Evolutionary conservation across 108 stramenopile genomes (phyloP), one percentile per base, ranked within the genome.

Genomic region (Aurantiochytrium sp.): DNA sequence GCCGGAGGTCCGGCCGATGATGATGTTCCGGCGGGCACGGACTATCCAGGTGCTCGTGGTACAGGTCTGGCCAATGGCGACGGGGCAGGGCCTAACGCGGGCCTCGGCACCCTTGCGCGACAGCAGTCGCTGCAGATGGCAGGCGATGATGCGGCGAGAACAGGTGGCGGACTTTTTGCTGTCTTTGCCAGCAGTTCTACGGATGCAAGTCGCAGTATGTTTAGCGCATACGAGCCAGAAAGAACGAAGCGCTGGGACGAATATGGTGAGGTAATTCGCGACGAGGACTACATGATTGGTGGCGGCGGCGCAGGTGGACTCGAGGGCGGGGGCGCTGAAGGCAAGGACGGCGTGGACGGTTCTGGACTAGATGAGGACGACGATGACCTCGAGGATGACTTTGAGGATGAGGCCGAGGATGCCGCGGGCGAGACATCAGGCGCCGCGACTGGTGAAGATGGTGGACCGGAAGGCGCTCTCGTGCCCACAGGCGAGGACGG

Each of bases 171-270:
- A 10, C 76, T 83, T 23, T 83, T 53, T 28, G 51, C 49, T 53
- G 76, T 83, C n/a, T 83, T 83, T 83, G 76, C 76, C n/a, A 47
- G 51, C 25, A 28, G 64, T 42, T 6, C 49, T 83, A 25, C 49
- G 6, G 76, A 83, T 12, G 76, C 76, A 23, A 53, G 76, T 28
- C 45, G 51, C 19, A 83, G 51, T 45, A 83, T 83, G 76, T 83
- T 83, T 35, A 83, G 76, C 76, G 76, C 76, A 6, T 83, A 53
- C 51, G 76, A 83, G 76, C 76, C 76, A 0, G 76, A 83, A 4
- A 43, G 76, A 12, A 83, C 76, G 6, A 83, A 83, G 76, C 76
- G 76, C 6, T 83, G 76, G 76, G 76, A 83, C 28, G 76, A 83
- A 23, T 83, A 83, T 35, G 76, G 76, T 45, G 76, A 83, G 76